Evolutionary conservation across 208 protist species (phyloP), one percentile per base, ranked within the genome.

Genomic region (Tritrichomonas musculus): DNA sequence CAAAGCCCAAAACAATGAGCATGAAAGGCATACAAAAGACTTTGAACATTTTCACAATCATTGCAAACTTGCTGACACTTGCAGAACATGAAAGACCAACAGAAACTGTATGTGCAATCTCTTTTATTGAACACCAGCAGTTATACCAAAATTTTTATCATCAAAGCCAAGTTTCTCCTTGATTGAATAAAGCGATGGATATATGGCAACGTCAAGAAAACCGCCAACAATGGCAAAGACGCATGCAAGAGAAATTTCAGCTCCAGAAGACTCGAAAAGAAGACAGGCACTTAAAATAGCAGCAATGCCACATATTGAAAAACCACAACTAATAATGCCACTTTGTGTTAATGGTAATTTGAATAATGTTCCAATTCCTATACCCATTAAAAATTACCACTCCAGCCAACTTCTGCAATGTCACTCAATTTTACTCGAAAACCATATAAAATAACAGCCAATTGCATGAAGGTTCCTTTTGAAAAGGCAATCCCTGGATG

Each of bases 1-100:
- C 41, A 30, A 82, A 50, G 14, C 39, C 33, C 33, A 82, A 53
- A n/a, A 53, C 13, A 30, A n/a, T n/a, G n/a, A n/a, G n/a, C n/a
- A n/a, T n/a, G n/a, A n/a, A n/a, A n/a, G n/a, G n/a, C n/a, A n/a
- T 53, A 53, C 14, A 82, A 30, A 30, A 82, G 11, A 82, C 73
- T 82, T 82, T 82, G 41, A 82, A 82, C 73, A 82, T 82, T 41
- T 82, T 82, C 47, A 82, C 73, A 44, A 82, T 82, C 73, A 82
- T 82, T 1, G 73, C 73, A 30, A 50, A 82, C 30, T 82, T 82
- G 1, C n/a, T 47, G 50, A 82, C 73, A n/a, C 39, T 82, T 20
- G 47, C 73, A 22, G 73, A 82, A 30, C 73, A 82, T 33, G n/a
- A 47, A 20, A 53, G 22, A n/a, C n/a, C n/a, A n/a, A n/a, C n/a